Evolutionary conservation across 192 early-diverging fungal species (phyloP).

Genomic region (Bifiguratus adelaidae): DNA sequence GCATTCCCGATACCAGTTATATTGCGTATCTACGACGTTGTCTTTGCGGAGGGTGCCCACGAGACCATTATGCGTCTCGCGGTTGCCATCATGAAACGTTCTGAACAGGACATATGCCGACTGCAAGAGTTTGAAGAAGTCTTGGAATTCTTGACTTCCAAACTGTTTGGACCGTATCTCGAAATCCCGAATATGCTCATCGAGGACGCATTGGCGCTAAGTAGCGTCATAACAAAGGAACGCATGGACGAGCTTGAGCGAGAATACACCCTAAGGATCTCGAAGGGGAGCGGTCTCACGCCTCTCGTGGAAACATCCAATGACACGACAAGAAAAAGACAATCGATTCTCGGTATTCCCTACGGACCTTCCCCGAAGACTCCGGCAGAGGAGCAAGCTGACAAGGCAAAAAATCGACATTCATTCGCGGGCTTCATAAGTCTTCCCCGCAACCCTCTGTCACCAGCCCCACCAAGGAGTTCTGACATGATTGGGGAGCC

Average conservation of each 20-base stretch:
- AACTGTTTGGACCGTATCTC: conserved; percentile 72
- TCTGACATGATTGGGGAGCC: too few relatives aligned
- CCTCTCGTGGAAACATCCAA: too few relatives aligned
- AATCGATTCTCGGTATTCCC: conserved; percentile 31
- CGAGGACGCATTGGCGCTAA: conserved; percentile 65
- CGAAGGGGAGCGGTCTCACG: too few relatives aligned
- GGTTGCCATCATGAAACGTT: conserved; percentile 77
- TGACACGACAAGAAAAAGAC: conserved; percentile 42
- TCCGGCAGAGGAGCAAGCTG: neutral
- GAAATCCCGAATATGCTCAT: conserved; percentile 52
- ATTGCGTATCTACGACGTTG: conserved; percentile 84
- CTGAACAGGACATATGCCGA: conserved; percentile 53
- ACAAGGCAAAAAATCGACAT: conserved; percentile 7
- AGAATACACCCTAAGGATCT: too few relatives aligned
- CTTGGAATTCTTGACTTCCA: conserved; percentile 72
- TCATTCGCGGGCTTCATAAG: conserved; percentile 21
- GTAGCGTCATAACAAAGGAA: conserved; percentile 47
- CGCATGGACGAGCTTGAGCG: conserved; percentile 62
- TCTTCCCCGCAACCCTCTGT: conserved; percentile 8
- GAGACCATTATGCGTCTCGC: conserved; percentile 86
- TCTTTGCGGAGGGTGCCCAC: conserved; percentile 84
- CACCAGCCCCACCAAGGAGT: neutral
- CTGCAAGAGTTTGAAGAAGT: conserved; percentile 69
- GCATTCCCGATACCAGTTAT: conserved; percentile 85
- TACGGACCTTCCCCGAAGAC: conserved; percentile 27